phyloP scores from a whole-genome alignment of 805 yeast species.

The Phaffomyces thermotolerans region DNA sequence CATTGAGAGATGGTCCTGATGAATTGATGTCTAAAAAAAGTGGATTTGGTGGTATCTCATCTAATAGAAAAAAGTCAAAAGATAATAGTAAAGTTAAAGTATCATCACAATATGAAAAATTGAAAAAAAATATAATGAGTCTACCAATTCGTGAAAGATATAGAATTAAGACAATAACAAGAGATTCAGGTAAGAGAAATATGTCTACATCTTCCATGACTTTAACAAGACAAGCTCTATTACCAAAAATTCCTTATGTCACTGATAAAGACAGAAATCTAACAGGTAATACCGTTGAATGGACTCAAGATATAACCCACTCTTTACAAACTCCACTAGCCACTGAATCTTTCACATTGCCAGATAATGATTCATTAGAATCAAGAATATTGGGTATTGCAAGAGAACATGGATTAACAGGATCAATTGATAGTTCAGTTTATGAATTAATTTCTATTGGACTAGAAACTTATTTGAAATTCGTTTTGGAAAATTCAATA shows the following conservation, averaged over 20 bases:
- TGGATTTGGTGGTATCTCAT: constrained; percentile 42
- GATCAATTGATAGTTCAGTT: constrained; percentile 68
- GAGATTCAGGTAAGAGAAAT: constrained; percentile 75
- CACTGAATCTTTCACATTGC: constrained; percentile 71
- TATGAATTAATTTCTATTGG: constrained; percentile 78
- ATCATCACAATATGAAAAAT: constrained; percentile 68
- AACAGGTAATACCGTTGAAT: constrained; percentile 49
- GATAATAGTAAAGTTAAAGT: constrained; percentile 37
- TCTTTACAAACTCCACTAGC: constrained; percentile 79
- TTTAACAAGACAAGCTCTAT: constrained; percentile 49
- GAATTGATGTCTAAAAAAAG: constrained; percentile 24
- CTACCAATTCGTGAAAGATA: constrained; percentile 79
- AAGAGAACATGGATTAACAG: constrained; percentile 84
- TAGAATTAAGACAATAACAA: constrained; percentile 73
- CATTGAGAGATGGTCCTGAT: constrained; percentile 72
- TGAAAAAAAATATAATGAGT: constrained; percentile 82
- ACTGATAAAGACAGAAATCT: constrained; percentile 23
- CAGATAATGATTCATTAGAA: constrained; percentile 65
- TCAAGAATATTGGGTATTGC: constrained; percentile 73
- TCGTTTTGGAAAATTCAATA: constrained; percentile 64
- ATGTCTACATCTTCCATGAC: constrained; percentile 64
- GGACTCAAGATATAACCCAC: constrained; percentile 90
- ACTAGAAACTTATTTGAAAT: constrained; percentile 70
- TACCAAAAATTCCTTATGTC: constrained; percentile 79
- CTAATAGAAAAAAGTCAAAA: constrained; percentile 40